A percentile compares a stretch with the other conserved stretches of the same genome.
Evolutionary conservation across 768 basidiomycete genomes (phyloP).

Genomic region (Amanita rubescens): DNA sequence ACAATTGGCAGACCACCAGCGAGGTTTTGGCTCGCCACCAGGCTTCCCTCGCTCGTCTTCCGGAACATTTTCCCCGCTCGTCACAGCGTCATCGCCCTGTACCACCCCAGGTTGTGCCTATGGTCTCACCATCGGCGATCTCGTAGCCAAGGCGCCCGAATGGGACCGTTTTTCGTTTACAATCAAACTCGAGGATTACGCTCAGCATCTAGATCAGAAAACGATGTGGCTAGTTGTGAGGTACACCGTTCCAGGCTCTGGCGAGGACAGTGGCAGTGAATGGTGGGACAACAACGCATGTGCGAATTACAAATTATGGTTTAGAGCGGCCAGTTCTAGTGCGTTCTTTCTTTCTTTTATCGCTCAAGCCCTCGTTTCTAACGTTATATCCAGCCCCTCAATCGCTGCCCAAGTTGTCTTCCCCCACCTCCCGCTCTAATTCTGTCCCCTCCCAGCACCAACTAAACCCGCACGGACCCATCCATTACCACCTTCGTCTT

Average conservation of each 20-base stretch:
- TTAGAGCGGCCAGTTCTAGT: constrained; percentile 26
- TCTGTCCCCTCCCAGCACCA: constrained; percentile 2
- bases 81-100: not conserved
- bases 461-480: too few relatives aligned
- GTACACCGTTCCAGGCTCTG: constrained; percentile 27
- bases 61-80: constrained; percentile 17
- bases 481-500: too few relatives aligned
- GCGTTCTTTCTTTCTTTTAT: not conserved
- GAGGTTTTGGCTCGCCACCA: constrained; percentile 62
- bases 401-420: constrained; percentile 6
- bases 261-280: constrained; percentile 32
- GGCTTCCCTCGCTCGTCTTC: constrained; percentile 33
- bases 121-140: constrained; percentile 10
- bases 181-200: constrained; percentile 69
- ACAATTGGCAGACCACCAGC: constrained; percentile 89
- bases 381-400: constrained; percentile 1
- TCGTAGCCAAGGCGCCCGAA: constrained; percentile 10
- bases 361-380: too few relatives aligned
- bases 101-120: too few relatives aligned
- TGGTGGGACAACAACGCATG: constrained; percentile 93
- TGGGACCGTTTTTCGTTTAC: constrained; percentile 60
- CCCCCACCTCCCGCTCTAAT: not conserved
- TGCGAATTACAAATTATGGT: constrained; percentile 70
- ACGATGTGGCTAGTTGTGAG: constrained; percentile 58
- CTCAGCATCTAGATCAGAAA: constrained; percentile 37